Evolutionary conservation across 2,329 filamentous ascomycete species (phyloP), one percentile per base, ranked within the genome.

Genomic region (Clarireedia monteithiana): DNA sequence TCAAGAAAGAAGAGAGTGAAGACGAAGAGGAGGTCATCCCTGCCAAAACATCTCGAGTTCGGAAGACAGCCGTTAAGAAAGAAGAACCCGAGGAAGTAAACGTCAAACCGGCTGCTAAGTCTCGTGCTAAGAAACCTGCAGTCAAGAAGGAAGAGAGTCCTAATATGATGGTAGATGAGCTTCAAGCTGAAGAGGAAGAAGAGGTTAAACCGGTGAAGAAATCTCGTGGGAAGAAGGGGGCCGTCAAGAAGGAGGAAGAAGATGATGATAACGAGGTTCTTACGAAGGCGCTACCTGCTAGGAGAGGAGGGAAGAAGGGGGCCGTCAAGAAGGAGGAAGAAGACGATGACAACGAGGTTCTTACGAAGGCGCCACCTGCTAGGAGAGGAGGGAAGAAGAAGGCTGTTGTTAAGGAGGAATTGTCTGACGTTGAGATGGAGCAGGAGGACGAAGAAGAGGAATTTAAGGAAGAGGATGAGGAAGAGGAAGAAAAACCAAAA

Each of bases 81-180:
- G 38, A 59, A 36, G 27, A 56, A 17, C 50, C 50, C 3, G 48
- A 50, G 24, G 66, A 66, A 6, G 69, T 15, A 12, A 10, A 47
- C 14, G 65, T 10, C 12, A 50, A 50, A 23, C 50, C 63, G 23
- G 50, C 58, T 5, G 67, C 67, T 55, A 69, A 66, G 40, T 42
- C 63, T 42, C 63, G 62, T 15, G 59, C 54, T 6, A 62, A 60
- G 42, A 64, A 68, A 50, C 5, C 30, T n/a, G 57, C 58, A 40
- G 65, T 61, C 56, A 64, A 65, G 48, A 52, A 61, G n/a, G 60
- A 59, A 14, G 42, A 40, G 2, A 47, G 64, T 61, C 47, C 62
- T 59, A 55, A 59, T n/a, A 20, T 45, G 12, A 42, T 34, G 3
- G 5, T 34, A 1, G 49, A 44, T 15, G 49, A 51, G 20, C 10